Base-by-base conservation (phyloP, 345 rosid species). In the Barbarea vulgaris region DNA sequence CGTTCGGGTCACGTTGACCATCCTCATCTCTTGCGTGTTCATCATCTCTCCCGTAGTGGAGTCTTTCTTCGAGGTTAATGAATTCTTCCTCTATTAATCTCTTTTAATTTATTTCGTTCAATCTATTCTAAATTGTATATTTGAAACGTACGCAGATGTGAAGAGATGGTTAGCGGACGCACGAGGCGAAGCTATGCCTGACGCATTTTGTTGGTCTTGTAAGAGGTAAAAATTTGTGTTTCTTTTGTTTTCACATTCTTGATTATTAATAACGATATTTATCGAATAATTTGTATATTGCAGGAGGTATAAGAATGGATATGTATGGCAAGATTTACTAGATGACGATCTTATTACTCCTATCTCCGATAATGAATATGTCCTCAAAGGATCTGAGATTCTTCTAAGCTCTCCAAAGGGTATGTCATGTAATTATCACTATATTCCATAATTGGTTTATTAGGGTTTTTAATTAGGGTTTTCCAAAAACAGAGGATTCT, bases 321-420 rank as follows among this genome's bases (percentile, higher is more conserved):
- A 81, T 46, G 85, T 89, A 21, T 91, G 97, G 97, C 96, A 89
- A 85, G 96, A 91, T 74, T 79, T 91, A 22, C 36, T 73, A 15
- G 90, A 91, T 21, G 91, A 85, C 50, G 93, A 91, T 78, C 91
- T 91, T 33, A 85, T 91, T 53, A 85, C 86, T 6, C 93, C 97
- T 3, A 78, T 89, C 66, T 89, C 85, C 3, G 91, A 88, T 67
- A 88, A 83, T 18, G 96, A 89, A 79, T 91, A 85, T 63, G 84
- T 91, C 9, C 86, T 91, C 58, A 83, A 89, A 83, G 97, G 97
- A 76, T 89, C 93, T 41, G 74, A 83, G 58, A 83, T 83, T 33
- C 57, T 64, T 36, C 63, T 57, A 27, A 22, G 34, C 33, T 7
- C 63, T 37, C 62, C 51, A 17, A 72, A 79, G 3, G 86, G 84